Evolutionary conservation across 371 early-diverging fungal genomes (phyloP).

Genomic region (Circinella minor): DNA sequence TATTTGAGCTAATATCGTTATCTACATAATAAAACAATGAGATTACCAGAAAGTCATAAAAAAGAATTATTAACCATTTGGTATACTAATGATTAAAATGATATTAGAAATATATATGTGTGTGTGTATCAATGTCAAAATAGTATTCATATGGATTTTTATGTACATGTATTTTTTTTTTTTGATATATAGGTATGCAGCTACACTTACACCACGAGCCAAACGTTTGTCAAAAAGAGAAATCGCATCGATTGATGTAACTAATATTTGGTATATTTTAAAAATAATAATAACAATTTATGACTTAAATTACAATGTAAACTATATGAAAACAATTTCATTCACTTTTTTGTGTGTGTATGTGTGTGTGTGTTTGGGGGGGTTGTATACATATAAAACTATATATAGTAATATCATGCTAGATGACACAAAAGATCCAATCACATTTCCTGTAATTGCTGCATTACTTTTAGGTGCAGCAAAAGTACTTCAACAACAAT

Average conservation of each 20-base stretch:
- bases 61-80: conserved; percentile 13
- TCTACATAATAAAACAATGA: background rate
- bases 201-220: conserved; percentile 10
- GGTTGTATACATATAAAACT: background rate
- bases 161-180: background rate
- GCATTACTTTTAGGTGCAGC: conserved; percentile 7
- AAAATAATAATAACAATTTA: background rate
- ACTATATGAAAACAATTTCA: no score
- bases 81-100: conserved; percentile 1
- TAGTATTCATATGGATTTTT: no score
- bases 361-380: no score
- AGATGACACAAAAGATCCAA: background rate
- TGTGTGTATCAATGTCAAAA: no score
- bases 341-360: background rate
- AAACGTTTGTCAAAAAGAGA: conserved; percentile 14
- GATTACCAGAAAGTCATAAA: background rate
- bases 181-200: conserved; percentile 19
- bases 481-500: conserved; percentile 11
- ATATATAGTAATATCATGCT: background rate
- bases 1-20: no score
- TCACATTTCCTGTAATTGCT: conserved; percentile 11
- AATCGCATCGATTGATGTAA: conserved; percentile 12
- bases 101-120: background rate
- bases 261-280: conserved; percentile 16
- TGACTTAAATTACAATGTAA: background rate